Evolutionary conservation across 1,284 basidiomycete species (phyloP), one percentile per base, ranked within the genome.

Genomic region (Sphagnurus paluster): DNA sequence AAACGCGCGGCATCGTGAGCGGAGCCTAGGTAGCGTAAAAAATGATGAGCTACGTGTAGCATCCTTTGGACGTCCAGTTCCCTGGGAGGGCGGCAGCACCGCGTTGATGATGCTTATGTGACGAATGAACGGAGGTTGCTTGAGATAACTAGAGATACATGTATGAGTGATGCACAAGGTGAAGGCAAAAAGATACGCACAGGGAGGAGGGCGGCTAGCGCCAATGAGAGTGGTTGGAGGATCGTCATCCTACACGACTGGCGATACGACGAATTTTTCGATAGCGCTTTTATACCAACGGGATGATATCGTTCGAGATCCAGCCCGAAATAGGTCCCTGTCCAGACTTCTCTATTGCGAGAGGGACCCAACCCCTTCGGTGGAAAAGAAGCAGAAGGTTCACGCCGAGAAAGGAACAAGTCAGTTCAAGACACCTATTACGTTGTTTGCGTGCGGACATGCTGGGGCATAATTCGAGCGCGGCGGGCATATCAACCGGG

Each of bases 41-140:
- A 41, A 30, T 26, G 17, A 50, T 29, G 16, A 67, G 78, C 38
- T 62, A 87, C 84, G 75, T 77, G 65, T 77, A 80, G 56, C 85
- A 87, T 61, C 84, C 83, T 53, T 73, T 64, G 26, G 75, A 74
- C n/a, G 69, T 71, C 80, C 81, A 87, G 38, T 65, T 71, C 3
- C 69, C 69, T 4, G 80, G 80, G 35, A 83, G 70, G 5, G 42
- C 52, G 4, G 65, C 55, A 4, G 73, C 73, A 50, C 69, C 72
- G 39, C 67, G 69, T 42, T 67, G 57, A 26, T 55, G 58, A 35
- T 46, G 46, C 17, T 44, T 42, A 26, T 49, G 54, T 17, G 32
- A 21, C 26, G 54, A 59, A 55, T 47, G 62, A 49, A 44, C 46
- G 53, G 56, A 52, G 19, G 56, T 49, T 43, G 65, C 65, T 47